Evolutionary conservation across 192 early-diverging fungal genomes (phyloP), one percentile per base, ranked within the genome.

Genomic region (Gryganskiella cystojenkinii): DNA sequence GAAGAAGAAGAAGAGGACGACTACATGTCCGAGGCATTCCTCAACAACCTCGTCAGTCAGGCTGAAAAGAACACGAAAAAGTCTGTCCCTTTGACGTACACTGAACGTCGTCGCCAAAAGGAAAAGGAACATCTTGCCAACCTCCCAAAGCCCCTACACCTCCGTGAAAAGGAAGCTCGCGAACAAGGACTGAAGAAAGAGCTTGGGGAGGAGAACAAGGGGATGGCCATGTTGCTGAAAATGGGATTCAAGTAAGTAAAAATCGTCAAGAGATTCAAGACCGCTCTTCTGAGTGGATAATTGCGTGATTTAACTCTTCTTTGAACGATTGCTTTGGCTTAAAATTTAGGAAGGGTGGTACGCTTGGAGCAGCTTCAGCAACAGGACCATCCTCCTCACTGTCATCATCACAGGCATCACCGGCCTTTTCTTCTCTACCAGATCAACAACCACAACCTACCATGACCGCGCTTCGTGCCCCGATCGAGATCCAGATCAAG

Each of bases 241-340:
- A 86, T 88, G 86, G 86, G 86, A 0, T 88, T 86, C 75, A 85
- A 85, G 86, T 83, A 87, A 15, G 76, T 55, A 40, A 40, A 20
- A 40, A 40, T 40, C 13, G 37, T 33, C 34, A 11, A 0, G n/a
- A 25, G 25, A 4, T 9, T 33, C 15, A 0, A 51, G 14, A 55
- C 2, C 3, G 56, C n/a, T 40, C 25, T 42, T 35, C 27, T 27
- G 25, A 43, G 28, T 33, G 25, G 1, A 37, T 28, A 34, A n/a
- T n/a, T n/a, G n/a, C n/a, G 28, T 5, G 15, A 31, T 42, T 40
- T 34, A 5, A 44, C 35, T 10, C 37, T 44, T 55, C 40, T 6
- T 61, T 59, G 22, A 28, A 52, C 49, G 3, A 43, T 33, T 7
- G 27, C 17, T 63, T 28, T 25, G 52, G 9, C 43, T 2, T 40